Evolutionary conservation across 306 rosid genomes (phyloP).

Genomic region (Cyclanthera cordifolia): DNA sequence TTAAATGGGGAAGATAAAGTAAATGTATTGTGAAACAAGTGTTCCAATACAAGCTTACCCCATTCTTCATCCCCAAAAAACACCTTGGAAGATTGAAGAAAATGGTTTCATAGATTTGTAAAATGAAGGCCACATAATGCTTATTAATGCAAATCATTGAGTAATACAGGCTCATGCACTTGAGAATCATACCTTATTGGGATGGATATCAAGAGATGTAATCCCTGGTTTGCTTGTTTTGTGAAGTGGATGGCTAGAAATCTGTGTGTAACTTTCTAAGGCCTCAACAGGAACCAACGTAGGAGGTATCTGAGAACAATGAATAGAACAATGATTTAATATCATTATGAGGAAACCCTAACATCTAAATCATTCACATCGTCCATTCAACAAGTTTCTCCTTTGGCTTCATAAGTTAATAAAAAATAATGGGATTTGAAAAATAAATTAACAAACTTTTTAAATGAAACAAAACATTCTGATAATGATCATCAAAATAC

Average conservation of each 20-base stretch:
- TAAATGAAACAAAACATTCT: neutral
- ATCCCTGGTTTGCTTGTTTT: conserved; percentile 95
- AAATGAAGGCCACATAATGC: neutral
- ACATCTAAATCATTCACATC: neutral
- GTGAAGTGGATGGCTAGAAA: conserved; percentile 94
- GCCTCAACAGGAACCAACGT: conserved; percentile 74
- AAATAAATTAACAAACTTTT: neutral
- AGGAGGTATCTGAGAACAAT: conserved; percentile 47
- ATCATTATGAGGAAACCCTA: neutral
- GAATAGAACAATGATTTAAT: neutral
- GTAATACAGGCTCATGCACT: neutral
- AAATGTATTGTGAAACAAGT: no score
- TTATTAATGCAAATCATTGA: neutral
- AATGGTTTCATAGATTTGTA: neutral
- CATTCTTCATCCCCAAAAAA: neutral
- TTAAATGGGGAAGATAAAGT: neutral
- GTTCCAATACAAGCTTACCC: neutral
- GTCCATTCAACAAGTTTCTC: neutral
- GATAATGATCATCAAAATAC: conserved; percentile 24
- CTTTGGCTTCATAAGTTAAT: neutral
- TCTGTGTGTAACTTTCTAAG: conserved; percentile 77
- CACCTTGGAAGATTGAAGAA: neutral
- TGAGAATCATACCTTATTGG: conserved; percentile 44
- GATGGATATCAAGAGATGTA: conserved; percentile 59
- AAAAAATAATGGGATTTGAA: neutral